These are phyloP conservation scores for Biscutella laevigata DNA, from an alignment of 441 rosid species.

Conservation along the genomic window DNA sequence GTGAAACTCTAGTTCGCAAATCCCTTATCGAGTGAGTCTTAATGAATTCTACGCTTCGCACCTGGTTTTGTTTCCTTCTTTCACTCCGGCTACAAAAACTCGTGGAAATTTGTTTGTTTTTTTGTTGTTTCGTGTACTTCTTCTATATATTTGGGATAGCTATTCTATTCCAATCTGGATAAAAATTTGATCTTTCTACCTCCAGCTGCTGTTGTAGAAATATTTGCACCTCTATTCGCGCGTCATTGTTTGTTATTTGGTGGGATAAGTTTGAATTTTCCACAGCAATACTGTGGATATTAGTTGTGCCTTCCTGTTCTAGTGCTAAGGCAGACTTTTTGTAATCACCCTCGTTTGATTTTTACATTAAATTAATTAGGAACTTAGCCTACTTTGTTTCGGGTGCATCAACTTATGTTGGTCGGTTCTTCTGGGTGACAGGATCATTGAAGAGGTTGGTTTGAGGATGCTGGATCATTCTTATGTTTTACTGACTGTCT, in stretches of 20 bases:
- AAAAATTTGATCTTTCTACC: too few relatives aligned
- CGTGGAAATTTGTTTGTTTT: background rate
- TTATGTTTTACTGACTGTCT: conserved; percentile 44
- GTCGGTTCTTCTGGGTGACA: conserved; percentile 28
- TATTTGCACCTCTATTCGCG: background rate
- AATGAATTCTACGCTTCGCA: background rate
- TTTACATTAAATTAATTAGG: background rate
- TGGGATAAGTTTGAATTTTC: background rate
- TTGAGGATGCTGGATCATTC: conserved; percentile 62
- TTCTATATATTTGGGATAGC: background rate
- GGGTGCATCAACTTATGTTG: background rate
- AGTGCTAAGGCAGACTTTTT: background rate
- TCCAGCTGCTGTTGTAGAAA: too few relatives aligned
- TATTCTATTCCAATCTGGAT: background rate
- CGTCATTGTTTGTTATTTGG: background rate
- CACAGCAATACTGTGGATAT: background rate
- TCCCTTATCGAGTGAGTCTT: conserved; percentile 74
- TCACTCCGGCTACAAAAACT: background rate
- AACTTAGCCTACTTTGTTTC: background rate
- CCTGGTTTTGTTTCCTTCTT: background rate
- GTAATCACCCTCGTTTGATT: background rate
- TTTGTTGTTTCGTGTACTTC: conserved; percentile 2
- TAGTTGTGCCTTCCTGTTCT: background rate
- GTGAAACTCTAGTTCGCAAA: conserved; percentile 70
- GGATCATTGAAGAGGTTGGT: conserved; percentile 80